A percentile compares a stretch with the other conserved stretches of the same genome.
phyloP scores from a whole-genome alignment of 257 asterid species.

The Solanum appendiculatum region DNA sequence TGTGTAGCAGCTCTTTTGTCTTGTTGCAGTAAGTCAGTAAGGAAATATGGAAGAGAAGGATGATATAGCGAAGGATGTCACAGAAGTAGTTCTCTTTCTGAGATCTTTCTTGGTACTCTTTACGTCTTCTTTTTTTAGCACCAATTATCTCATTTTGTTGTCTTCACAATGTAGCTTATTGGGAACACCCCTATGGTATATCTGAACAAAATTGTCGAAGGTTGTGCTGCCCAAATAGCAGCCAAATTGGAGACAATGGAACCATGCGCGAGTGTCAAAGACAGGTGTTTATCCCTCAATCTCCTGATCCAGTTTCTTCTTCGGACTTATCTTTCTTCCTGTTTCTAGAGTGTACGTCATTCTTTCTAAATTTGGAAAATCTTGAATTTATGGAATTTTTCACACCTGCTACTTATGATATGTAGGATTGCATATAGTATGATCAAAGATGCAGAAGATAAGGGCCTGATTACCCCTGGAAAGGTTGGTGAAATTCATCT shows the following conservation, averaged over 20 bases:
- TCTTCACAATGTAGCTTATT: conserved; percentile 11
- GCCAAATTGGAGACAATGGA: conserved; percentile 42
- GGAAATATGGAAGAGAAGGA: conserved; percentile 15
- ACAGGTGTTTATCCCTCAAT: conserved; percentile 12
- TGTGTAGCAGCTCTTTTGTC: not conserved
- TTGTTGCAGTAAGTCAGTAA: conserved; percentile 6
- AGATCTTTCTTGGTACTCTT: not conserved
- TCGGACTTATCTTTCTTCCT: not conserved
- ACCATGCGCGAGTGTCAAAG: conserved; percentile 40
- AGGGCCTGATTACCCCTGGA: conserved; percentile 35
- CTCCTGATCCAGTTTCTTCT: not conserved
- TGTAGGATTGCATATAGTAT: conserved; percentile 37
- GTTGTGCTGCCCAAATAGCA: conserved; percentile 29
- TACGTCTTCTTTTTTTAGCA: not conserved
- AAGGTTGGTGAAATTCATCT: conserved; percentile 19
- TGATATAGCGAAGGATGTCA: conserved; percentile 24
- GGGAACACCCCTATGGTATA: conserved; percentile 46
- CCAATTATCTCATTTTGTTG: not conserved
- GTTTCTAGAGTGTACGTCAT: not conserved
- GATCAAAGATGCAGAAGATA: conserved; percentile 50
- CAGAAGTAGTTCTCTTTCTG: conserved; percentile 15
- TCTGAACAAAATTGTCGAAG: conserved; percentile 32
- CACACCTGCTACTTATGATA: not conserved
- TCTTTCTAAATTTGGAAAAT: not conserved
- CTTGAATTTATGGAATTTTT: not conserved